Percentiles rank a stretch among this genome's conserved stretches.
These are phyloP conservation scores for Termitomyces sp. DNA, from an alignment of 768 basidiomycete species.

Conservation along the genomic window DNA sequence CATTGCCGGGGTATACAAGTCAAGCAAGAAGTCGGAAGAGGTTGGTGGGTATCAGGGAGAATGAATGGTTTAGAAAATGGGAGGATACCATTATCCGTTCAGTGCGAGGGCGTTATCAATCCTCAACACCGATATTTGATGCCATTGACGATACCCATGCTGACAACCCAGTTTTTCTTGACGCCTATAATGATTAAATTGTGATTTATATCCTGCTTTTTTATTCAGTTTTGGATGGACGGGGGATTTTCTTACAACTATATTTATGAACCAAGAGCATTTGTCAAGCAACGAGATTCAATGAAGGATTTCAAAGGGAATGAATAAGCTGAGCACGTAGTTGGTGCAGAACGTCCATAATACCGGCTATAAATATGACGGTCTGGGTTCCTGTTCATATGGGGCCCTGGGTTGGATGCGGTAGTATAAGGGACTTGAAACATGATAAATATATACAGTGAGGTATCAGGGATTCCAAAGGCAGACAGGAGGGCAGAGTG, in stretches of 20 bases:
- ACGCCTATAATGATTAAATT: constrained; percentile 23
- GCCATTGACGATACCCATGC: constrained; percentile 4
- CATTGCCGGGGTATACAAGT: constrained; percentile 5
- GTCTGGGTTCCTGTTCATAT: neutral
- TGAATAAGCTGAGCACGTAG: neutral
- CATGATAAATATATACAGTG: neutral
- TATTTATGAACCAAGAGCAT: constrained; percentile 5
- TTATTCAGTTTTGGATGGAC: neutral
- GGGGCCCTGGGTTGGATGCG: neutral
- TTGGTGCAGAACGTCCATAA: constrained; percentile 2
- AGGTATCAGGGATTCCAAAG: neutral
- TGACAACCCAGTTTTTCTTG: constrained; percentile 17
- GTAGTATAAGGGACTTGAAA: constrained; percentile 3
- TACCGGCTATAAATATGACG: neutral
- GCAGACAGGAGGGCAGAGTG: neutral
- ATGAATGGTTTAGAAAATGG: constrained; percentile 79
- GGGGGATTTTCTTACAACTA: neutral
- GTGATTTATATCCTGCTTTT: neutral
- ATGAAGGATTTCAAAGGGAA: neutral
- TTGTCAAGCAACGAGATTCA: constrained; percentile 9
- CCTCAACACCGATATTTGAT: constrained; percentile 29
- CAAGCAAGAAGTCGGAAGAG: constrained; percentile 17
- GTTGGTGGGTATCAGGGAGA: constrained; percentile 62
- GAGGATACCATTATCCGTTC: constrained; percentile 63
- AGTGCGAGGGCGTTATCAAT: constrained; percentile 45